Percentiles rank a stretch among this genome's conserved stretches.
Evolutionary conservation across 768 basidiomycete species (phyloP).

Genomic region (Candolleomyces efflorescens): DNA sequence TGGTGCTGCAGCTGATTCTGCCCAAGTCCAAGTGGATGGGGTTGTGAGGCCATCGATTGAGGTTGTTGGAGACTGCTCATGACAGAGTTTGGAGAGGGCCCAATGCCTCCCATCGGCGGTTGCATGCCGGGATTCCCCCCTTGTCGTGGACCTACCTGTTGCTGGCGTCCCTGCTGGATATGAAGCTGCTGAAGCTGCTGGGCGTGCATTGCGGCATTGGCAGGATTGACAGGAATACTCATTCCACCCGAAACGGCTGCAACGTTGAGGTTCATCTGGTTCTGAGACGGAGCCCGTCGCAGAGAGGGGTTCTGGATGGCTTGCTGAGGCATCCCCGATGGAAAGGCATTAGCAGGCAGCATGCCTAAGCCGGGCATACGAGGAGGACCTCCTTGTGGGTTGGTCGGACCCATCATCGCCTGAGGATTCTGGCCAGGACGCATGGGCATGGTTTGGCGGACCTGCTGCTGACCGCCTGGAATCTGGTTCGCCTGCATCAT

Average conservation of each 20-base stretch:
- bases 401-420: neutral
- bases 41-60: neutral
- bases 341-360: slow-evolving; percentile 1
- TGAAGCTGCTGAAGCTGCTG: neutral
- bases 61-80: neutral
- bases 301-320: neutral
- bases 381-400: neutral
- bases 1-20: neutral
- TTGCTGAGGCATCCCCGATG: slow-evolving; percentile 2
- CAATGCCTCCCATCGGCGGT: neutral
- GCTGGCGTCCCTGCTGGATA: neutral
- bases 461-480: neutral
- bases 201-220: neutral
- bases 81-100: neutral
- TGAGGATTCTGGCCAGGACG: slow-evolving; percentile 4
- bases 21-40: neutral
- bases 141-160: neutral
- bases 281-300: slow-evolving; percentile 4
- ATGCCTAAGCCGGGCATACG: slow-evolving; percentile 1
- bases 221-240: neutral
- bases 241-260: slow-evolving; percentile 2
- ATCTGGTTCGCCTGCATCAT: neutral
- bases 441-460: neutral
- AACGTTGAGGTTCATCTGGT: no score
- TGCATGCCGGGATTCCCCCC: neutral